These are phyloP conservation scores for Malassezia japonica DNA, from an alignment of 1,284 basidiomycete genomes.

Conservation along the genomic window DNA sequence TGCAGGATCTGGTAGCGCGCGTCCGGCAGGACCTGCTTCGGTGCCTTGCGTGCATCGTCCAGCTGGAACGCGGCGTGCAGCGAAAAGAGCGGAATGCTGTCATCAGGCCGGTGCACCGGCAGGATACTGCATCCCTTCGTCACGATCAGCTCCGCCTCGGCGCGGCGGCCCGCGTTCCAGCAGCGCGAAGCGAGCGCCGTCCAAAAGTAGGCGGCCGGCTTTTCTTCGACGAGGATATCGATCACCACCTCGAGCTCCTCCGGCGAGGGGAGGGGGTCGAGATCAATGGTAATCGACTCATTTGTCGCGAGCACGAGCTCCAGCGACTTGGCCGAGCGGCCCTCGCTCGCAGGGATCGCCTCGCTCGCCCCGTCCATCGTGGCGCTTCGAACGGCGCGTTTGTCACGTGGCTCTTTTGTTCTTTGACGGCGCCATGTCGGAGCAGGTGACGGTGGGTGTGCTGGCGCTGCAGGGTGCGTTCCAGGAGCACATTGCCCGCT, in stretches of 20 bases:
- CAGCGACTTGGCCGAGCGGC: conserved; percentile 22
- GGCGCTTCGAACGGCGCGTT: conserved; percentile 2
- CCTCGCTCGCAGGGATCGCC: background rate
- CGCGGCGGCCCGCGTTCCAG: conserved; percentile 25
- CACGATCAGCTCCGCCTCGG: conserved; percentile 28
- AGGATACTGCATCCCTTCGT: conserved; percentile 26
- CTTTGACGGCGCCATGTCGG: background rate
- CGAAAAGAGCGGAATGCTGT: conserved; percentile 26
- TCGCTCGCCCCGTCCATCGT: conserved; percentile 2
- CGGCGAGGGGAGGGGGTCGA: conserved; percentile 33
- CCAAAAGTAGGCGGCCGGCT: conserved; percentile 32
- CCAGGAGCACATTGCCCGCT: conserved; percentile 67
- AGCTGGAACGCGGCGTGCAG: conserved; percentile 32
- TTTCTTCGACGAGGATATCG: conserved; percentile 33
- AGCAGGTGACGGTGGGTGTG: conserved; percentile 38
- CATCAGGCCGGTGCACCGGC: conserved; percentile 23
- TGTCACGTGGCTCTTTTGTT: conserved; percentile 7
- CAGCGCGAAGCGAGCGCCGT: conserved; percentile 33
- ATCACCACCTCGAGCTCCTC: conserved; percentile 37
- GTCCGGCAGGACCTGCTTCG: conserved; percentile 36
- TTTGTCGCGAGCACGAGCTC: conserved; percentile 35
- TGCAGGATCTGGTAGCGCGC: conserved; percentile 33
- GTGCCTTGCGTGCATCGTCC: conserved; percentile 26
- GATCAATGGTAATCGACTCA: conserved; percentile 32
- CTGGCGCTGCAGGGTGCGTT: conserved; percentile 88